These are phyloP conservation scores for Pseudogymnoascus sp. DNA, from an alignment of 2,329 filamentous ascomycete species.

Conservation along the genomic window DNA sequence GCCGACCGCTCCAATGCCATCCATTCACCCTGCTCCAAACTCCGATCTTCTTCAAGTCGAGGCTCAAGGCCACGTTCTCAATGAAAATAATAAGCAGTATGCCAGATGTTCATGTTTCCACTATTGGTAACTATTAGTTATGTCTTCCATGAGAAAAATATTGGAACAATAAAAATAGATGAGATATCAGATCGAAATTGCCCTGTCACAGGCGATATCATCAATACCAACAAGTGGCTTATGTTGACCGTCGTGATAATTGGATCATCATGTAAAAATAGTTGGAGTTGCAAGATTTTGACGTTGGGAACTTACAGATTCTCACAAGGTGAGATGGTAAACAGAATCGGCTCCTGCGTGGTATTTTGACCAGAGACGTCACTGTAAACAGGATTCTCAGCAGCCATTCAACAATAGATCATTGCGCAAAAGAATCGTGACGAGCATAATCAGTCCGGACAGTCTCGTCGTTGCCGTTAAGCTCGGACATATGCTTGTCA, in stretches of 20 bases:
- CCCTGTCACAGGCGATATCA: constrained; percentile 75
- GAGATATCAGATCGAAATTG: constrained; percentile 32
- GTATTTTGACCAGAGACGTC: constrained; percentile 5
- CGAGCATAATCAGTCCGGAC: constrained; percentile 39
- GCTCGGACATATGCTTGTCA: constrained; percentile 99
- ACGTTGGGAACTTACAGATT: constrained; percentile 8
- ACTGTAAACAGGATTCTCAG: constrained; percentile 15
- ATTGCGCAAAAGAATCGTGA: constrained; percentile 12
- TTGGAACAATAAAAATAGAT: constrained; percentile 8
- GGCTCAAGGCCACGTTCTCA: constrained; percentile 6
- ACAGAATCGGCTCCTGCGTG: constrained; percentile 16
- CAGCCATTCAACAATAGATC: neutral
- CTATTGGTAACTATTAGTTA: neutral
- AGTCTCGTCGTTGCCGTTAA: constrained; percentile 46
- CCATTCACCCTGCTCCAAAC: neutral
- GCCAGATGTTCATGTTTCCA: constrained; percentile 3
- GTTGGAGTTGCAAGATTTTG: constrained; percentile 14
- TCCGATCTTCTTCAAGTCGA: neutral
- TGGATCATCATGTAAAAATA: constrained; percentile 57
- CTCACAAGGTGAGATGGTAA: constrained; percentile 13
- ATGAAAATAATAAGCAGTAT: constrained; percentile 5
- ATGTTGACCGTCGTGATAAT: constrained; percentile 86
- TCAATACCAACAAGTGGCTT: constrained; percentile 61
- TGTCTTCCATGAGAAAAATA: constrained; percentile 7
- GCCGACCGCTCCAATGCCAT: neutral